Percentiles rank a stretch among this genome's conserved stretches.
Conservation (phyloP, 345 rosid species). For the Ailanthus altissimus region DNA sequence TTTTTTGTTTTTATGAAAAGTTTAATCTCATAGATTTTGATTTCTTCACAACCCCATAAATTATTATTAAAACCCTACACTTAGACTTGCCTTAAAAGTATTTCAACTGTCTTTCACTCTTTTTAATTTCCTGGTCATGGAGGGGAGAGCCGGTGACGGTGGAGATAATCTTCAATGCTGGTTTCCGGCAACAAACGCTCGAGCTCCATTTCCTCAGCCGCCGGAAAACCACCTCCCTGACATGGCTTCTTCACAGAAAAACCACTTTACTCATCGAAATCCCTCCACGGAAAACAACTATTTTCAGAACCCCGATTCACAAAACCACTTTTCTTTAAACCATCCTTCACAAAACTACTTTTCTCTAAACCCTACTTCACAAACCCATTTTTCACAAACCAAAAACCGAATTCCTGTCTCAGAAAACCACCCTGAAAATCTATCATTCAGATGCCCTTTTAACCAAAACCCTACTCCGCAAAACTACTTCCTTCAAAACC, state of each 20-base stretch:
- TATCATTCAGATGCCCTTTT: not conserved
- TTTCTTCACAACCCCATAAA: not conserved
- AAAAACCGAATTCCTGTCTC: not conserved
- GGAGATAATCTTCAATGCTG: not conserved
- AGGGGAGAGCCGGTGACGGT: not conserved
- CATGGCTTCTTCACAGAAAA: not conserved
- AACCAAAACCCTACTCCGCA: not conserved
- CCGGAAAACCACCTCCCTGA: not conserved
- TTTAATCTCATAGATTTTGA: not conserved
- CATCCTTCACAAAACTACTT: not conserved
- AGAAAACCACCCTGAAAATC: not conserved
- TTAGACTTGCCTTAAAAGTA: not conserved
- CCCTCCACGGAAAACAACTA: not conserved
- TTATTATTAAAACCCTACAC: not conserved
- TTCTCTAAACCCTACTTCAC: not conserved
- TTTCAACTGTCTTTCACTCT: no score
- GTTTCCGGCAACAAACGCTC: not conserved
- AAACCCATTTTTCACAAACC: not conserved
- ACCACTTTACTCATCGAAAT: not conserved
- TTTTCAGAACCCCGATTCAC: not conserved
- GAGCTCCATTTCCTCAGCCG: not conserved
- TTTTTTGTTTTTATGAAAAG: no score
- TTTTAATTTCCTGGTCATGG: not conserved
- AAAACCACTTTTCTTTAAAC: not conserved
- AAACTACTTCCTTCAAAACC: not conserved